Evolutionary conservation across 768 basidiomycete species (phyloP).

Genomic region (Leccinum barrowsii): DNA sequence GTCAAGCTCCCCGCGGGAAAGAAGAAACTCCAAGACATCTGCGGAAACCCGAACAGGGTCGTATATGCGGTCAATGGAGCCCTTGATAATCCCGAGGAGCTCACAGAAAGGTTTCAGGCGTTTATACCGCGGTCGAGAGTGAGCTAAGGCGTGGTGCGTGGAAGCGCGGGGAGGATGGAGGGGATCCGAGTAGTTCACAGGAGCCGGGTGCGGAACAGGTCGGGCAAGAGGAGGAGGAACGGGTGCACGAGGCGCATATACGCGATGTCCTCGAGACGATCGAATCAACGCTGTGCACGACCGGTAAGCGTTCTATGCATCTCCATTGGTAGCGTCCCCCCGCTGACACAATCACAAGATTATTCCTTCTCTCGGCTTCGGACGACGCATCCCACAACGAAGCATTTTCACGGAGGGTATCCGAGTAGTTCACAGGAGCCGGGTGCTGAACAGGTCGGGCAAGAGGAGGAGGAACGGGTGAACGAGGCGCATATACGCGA

Average conservation of each 20-base stretch:
- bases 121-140: slow-evolving; percentile 64
- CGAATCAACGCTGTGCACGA: slow-evolving; percentile 75
- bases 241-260: slow-evolving; percentile 46
- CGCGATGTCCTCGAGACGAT: slow-evolving; percentile 66
- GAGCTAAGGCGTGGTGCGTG: slow-evolving; percentile 42
- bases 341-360: slow-evolving; percentile 36
- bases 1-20: slow-evolving; percentile 34
- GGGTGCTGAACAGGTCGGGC: slow-evolving; percentile 5
- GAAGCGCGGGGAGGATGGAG: slow-evolving; percentile 7
- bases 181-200: slow-evolving; percentile 13
- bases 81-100: slow-evolving; percentile 48
- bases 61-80: slow-evolving; percentile 40
- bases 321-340: neutral
- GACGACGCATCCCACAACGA: slow-evolving; percentile 87
- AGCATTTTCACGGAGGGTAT: slow-evolving; percentile 51
- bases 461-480: slow-evolving; percentile 26
- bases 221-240: slow-evolving; percentile 25
- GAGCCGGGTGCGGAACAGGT: slow-evolving; percentile 6
- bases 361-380: slow-evolving; percentile 71
- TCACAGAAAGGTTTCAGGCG: slow-evolving; percentile 56
- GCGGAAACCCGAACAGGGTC: slow-evolving; percentile 17
- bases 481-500: slow-evolving; percentile 53
- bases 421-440: slow-evolving; percentile 15
- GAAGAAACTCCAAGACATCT: slow-evolving; percentile 31
- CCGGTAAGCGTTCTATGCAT: slow-evolving; percentile 41